phyloP scores from a whole-genome alignment of 148 eudicot species.

The Nepenthes gracilis region DNA sequence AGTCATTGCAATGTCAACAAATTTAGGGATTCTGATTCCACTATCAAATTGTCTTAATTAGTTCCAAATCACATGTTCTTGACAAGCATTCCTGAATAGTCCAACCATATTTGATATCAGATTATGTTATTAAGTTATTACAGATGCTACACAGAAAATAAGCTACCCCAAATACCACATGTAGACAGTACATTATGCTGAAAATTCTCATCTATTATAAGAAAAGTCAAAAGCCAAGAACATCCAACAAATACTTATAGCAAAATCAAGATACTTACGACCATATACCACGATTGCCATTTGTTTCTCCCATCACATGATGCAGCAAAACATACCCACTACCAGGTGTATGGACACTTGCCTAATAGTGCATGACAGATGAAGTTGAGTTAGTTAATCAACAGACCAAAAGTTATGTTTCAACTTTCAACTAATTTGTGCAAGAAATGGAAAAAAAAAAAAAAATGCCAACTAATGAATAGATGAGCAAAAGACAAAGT shows the following conservation, averaged over 20 bases:
- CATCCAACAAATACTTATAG: not conserved
- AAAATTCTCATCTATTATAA: not conserved
- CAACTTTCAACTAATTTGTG: not conserved
- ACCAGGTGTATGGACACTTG: slow-evolving; percentile 78
- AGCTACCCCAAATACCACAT: too few species aligned
- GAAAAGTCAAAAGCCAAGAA: not conserved
- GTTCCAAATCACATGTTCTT: too few species aligned
- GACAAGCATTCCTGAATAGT: too few species aligned
- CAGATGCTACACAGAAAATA: too few species aligned
- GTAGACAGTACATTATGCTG: too few species aligned
- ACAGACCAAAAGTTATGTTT: not conserved
- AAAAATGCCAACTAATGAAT: not conserved
- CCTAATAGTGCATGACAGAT: slow-evolving; percentile 31
- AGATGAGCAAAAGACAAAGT: not conserved
- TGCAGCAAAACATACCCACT: slow-evolving; percentile 96
- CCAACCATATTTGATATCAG: too few species aligned
- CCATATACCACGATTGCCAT: slow-evolving; percentile 94
- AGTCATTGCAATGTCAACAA: too few species aligned
- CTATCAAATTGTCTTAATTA: too few species aligned
- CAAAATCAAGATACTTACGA: slow-evolving; percentile 58
- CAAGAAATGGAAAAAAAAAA: not conserved
- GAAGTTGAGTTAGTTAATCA: slow-evolving; percentile 13
- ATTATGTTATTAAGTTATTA: too few species aligned
- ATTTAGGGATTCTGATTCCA: too few species aligned
- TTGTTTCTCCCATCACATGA: slow-evolving; percentile 97